Evolutionary conservation across 2,329 filamentous ascomycete genomes (phyloP).

Genomic region (Rhinocladiella similis): DNA sequence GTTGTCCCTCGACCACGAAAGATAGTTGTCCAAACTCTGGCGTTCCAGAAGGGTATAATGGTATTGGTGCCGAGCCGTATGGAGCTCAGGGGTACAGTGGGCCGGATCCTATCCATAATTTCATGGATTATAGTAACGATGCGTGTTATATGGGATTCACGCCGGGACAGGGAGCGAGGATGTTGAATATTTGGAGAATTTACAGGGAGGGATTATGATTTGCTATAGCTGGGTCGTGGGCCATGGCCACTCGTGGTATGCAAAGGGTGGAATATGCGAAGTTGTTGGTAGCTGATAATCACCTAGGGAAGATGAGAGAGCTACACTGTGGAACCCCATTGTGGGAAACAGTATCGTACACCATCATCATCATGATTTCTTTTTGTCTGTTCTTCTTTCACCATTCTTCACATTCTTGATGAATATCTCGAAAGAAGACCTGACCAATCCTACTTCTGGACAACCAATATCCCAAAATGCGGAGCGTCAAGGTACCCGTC

Average conservation of each 20-base stretch:
- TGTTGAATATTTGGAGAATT: constrained; percentile 53
- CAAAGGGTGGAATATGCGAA: too few relatives aligned
- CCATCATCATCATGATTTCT: too few relatives aligned
- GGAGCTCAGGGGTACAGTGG: constrained; percentile 36
- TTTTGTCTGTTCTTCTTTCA: too few relatives aligned
- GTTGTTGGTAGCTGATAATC: too few relatives aligned
- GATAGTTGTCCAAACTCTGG: constrained; percentile 49
- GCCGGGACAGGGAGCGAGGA: constrained; percentile 49
- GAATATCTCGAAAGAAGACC: too few relatives aligned
- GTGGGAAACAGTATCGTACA: too few relatives aligned
- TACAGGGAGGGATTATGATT: constrained; percentile 34
- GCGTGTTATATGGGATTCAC: constrained; percentile 57
- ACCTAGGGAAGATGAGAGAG: too few relatives aligned
- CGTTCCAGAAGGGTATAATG: constrained; percentile 10
- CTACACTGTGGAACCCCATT: too few relatives aligned
- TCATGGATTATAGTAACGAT: constrained; percentile 61
- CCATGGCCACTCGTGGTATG: too few relatives aligned
- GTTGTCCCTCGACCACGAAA: constrained; percentile 52
- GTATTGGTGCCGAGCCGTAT: constrained; percentile 17
- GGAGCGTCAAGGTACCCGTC: constrained; percentile 12
- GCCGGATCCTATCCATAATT: constrained; percentile 57
- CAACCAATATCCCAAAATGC: constrained; percentile 15
- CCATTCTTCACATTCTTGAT: too few relatives aligned
- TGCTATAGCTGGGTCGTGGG: too few relatives aligned
- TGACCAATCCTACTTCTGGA: constrained; percentile 1